phyloP scores from a whole-genome alignment of 176 grass and related monocot genomes.

The Carex kokanica region DNA sequence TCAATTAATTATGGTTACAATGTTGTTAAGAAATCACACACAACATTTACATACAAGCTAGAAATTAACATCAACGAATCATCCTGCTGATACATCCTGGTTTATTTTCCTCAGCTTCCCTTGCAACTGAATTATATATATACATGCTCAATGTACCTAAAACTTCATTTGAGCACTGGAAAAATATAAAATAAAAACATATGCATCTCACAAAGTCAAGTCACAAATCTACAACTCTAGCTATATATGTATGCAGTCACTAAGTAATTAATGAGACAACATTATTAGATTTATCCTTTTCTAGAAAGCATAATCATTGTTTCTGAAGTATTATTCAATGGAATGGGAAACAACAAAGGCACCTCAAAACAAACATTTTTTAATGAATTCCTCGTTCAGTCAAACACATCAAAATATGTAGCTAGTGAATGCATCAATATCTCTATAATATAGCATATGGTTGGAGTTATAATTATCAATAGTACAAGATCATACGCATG shows the following conservation, averaged over 20 bases:
- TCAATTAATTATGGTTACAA: background rate
- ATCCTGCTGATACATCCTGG: background rate
- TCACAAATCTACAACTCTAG: background rate
- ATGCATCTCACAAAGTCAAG: background rate
- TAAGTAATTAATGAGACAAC: background rate
- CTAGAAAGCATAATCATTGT: background rate
- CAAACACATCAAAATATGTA: background rate
- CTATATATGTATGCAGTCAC: background rate
- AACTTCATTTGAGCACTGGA: background rate
- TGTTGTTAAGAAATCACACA: background rate
- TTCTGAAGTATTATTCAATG: background rate
- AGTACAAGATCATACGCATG: background rate
- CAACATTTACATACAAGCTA: background rate
- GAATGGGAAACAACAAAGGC: background rate
- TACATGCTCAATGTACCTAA: background rate
- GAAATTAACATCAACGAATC: background rate
- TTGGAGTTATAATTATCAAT: constrained; percentile 11
- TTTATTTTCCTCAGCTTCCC: background rate
- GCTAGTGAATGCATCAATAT: background rate
- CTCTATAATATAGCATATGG: background rate
- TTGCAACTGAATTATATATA: background rate
- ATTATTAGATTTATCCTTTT: background rate
- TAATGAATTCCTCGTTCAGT: background rate
- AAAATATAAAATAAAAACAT: no score
- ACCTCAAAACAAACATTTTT: background rate